Percentiles rank a stretch among this genome's conserved stretches.
phyloP scores from a whole-genome alignment of 2,329 filamentous ascomycete genomes.

The Aspergillus alliaceus region DNA sequence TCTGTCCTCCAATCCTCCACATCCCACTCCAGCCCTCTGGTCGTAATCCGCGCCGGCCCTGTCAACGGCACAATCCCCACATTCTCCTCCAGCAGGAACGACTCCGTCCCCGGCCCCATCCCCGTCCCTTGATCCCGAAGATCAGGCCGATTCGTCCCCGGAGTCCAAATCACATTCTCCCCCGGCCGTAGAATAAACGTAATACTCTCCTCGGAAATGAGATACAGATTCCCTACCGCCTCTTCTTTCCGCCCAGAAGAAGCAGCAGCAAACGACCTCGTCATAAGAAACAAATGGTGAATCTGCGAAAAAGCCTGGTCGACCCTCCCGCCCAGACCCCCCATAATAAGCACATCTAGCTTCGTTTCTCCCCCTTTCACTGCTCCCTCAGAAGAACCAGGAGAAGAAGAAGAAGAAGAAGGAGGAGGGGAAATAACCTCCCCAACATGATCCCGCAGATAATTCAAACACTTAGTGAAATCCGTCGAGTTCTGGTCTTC shows the following conservation, averaged over 20 bases:
- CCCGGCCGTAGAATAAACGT: conserved; percentile 76
- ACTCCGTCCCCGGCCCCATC: conserved; percentile 28
- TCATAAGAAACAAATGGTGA: conserved; percentile 70
- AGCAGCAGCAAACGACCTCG: conserved; percentile 23
- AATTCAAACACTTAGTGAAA: conserved; percentile 77
- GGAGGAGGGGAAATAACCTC: conserved; percentile 21
- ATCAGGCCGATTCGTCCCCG: conserved; percentile 36
- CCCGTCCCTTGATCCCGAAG: too few relatives aligned
- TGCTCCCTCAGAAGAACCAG: conserved; percentile 1
- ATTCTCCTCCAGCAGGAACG: conserved; percentile 66
- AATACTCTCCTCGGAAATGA: conserved; percentile 78
- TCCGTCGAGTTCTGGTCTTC: conserved; percentile 87
- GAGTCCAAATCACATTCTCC: conserved; percentile 66
- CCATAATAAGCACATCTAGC: conserved; percentile 73
- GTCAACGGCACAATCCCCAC: conserved; percentile 84
- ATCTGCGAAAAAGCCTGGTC: conserved; percentile 90
- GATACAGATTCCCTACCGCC: conserved; percentile 62
- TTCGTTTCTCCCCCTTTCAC: not conserved
- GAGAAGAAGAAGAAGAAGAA: conserved; percentile 6
- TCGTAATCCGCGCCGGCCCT: conserved; percentile 75
- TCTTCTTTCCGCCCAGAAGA: not conserved
- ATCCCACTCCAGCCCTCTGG: conserved; percentile 85
- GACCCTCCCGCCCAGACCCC: conserved; percentile 83
- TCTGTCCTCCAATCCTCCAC: conserved; percentile 76
- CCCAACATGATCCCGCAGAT: conserved; percentile 47